A percentile compares a stretch with the other conserved stretches of the same genome.
Evolutionary conservation across 2,329 filamentous ascomycete genomes (phyloP).

Genomic region (Claviceps sp.): DNA sequence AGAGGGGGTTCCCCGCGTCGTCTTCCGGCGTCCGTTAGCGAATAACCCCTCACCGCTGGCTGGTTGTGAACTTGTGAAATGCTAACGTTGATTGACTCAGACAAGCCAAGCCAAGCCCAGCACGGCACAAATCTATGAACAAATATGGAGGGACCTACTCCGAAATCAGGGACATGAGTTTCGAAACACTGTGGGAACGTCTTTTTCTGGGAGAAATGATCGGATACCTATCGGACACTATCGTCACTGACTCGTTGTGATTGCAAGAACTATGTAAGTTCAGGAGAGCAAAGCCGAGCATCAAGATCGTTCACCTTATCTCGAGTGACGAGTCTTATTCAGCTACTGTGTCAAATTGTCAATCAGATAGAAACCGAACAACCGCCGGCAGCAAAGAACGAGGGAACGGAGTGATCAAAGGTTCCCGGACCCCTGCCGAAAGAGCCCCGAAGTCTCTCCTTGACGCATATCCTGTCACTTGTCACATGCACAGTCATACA

Average conservation of each 20-base stretch:
- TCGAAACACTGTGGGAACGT: not conserved
- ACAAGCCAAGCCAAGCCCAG: not conserved
- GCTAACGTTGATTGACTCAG: not conserved
- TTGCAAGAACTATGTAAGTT: not conserved
- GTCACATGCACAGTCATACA: not conserved
- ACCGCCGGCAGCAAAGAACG: not conserved
- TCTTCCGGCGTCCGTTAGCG: not conserved
- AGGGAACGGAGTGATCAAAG: not conserved
- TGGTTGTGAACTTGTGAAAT: not conserved
- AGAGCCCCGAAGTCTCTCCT: not conserved
- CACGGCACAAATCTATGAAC: not conserved
- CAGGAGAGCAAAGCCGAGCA: not conserved
- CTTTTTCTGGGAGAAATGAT: not conserved
- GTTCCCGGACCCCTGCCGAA: not conserved
- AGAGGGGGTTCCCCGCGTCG: not conserved
- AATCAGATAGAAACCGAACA: too few species aligned
- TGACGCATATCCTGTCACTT: not conserved
- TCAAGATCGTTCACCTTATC: not conserved
- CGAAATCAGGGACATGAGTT: not conserved
- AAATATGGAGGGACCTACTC: not conserved
- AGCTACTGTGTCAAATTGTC: too few species aligned
- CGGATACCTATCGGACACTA: not conserved
- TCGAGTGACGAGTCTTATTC: too few species aligned
- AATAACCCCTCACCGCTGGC: not conserved
- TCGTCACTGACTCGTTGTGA: not conserved